Percentiles rank a stretch among this genome's conserved stretches.
Conservation (phyloP, 176 grass and related monocot species). For the Avena atlantica region DNA sequence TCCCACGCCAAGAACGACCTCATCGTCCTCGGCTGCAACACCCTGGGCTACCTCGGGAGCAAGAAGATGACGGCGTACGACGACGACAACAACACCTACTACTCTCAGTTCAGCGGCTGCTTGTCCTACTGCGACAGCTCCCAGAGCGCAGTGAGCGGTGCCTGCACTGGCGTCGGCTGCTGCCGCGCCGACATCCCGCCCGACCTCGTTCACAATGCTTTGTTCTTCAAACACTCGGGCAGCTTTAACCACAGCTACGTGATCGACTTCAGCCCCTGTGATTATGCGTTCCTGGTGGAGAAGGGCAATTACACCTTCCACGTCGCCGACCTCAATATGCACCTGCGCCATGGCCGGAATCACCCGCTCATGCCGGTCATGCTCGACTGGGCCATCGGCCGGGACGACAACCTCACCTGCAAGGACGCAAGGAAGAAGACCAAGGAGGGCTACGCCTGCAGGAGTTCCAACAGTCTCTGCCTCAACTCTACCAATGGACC, state of each 20-base stretch:
- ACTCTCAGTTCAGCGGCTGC: constrained; percentile 14
- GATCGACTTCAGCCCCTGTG: background rate
- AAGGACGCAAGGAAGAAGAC: background rate
- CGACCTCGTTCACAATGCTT: background rate
- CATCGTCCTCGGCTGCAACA: constrained; percentile 22
- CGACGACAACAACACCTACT: background rate
- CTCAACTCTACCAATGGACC: background rate
- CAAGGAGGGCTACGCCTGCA: constrained; percentile 3
- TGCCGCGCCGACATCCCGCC: constrained; percentile 27
- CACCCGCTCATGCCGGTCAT: background rate
- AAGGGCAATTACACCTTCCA: background rate
- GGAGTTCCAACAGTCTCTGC: constrained; percentile 20
- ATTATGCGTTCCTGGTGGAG: constrained; percentile 33
- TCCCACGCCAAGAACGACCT: constrained; percentile 18
- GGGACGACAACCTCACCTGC: background rate
- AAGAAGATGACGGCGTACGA: background rate
- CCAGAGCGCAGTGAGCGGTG: background rate
- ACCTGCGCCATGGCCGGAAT: background rate
- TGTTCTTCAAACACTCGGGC: no score
- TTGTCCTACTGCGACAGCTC: constrained; percentile 27
- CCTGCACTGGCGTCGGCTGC: constrained; percentile 14
- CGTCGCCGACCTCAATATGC: background rate
- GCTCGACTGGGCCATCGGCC: constrained; percentile 31
- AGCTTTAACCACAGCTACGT: background rate
- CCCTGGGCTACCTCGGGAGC: background rate